Evolutionary conservation across 257 asterid genomes (phyloP), one percentile per base, ranked within the genome.

Genomic region (Salvia splendens): DNA sequence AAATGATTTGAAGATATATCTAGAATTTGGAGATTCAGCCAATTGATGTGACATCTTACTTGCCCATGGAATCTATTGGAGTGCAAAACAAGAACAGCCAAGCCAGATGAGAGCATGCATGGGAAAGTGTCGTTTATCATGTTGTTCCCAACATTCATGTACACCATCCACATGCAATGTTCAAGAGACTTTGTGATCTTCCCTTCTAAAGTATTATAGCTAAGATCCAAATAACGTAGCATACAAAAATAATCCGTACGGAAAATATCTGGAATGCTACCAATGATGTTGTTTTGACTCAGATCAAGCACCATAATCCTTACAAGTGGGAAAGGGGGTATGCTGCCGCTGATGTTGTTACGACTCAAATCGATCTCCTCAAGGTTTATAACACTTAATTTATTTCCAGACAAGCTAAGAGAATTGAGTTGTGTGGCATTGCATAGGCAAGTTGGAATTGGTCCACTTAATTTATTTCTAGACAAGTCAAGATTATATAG

Each of bases 141-240:
- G 76, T 83, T 86, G 68, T 67, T 65, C 20, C 89, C 87, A 12
- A 83, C 59, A 36, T 82, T 86, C 54, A 83, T 3, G 12, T 77
- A 75, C 64, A 67, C 73, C 42, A 83, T 16, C 5, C 6, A 9
- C 10, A 61, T 62, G 82, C 87, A 86, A 17, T 74, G 78, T 41
- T 55, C 38, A 38, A 78, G 64, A n/a, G 79, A 69, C n/a, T 2
- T 14, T 2, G 84, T 84, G 32, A 81, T 24, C 3, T 11, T 41
- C 28, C 86, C 86, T 8, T 32, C 16, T 24, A 81, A 61, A 8
- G 0, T 38, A 7, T 14, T 59, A 14, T 38, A 35, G 47, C 8
- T 14, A 2, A 59, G 48, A 4, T 59, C 33, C 4, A 36, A 4
- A 8, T 0, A 36, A 0, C 1, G 0, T 4, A 59, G 32, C 4